Evolutionary conservation across 306 rosid genomes (phyloP).

Genomic region (Ceratonia siliqua): DNA sequence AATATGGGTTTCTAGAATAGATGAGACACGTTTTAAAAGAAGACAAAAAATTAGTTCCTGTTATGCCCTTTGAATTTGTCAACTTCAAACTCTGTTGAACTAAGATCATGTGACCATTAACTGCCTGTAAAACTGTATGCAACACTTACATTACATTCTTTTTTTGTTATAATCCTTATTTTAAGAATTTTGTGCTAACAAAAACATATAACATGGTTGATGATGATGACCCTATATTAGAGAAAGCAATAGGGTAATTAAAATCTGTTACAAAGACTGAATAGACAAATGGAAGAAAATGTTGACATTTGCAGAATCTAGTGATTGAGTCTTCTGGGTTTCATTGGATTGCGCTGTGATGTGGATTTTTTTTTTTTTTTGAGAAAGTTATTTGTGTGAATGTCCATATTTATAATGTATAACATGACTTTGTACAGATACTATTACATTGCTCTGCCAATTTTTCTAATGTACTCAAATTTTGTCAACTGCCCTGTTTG

Average conservation of each 20-base stretch:
- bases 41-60: no score
- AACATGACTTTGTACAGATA: constrained; percentile 33
- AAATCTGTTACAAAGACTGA: no score
- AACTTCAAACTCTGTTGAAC: not conserved
- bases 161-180: constrained; percentile 51
- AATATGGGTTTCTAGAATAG: not conserved
- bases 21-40: not conserved
- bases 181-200: constrained; percentile 43
- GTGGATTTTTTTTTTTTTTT: constrained; percentile 26
- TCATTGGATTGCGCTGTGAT: constrained; percentile 18
- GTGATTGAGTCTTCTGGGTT: constrained; percentile 10
- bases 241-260: constrained; percentile 52
- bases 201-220: constrained; percentile 57
- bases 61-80: not conserved
- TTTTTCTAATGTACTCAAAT: constrained; percentile 3
- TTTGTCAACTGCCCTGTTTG: not conserved
- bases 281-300: no score
- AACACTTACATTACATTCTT: no score
- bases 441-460: constrained; percentile 17
- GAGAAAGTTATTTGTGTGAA: not conserved
- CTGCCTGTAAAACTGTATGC: no score
- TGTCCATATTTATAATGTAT: constrained; percentile 26
- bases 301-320: no score
- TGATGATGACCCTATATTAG: constrained; percentile 49
- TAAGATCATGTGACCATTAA: no score